Evolutionary conservation across 2,329 filamentous ascomycete genomes (phyloP), one percentile per base, ranked within the genome.

Genomic region (Capronia coronata): DNA sequence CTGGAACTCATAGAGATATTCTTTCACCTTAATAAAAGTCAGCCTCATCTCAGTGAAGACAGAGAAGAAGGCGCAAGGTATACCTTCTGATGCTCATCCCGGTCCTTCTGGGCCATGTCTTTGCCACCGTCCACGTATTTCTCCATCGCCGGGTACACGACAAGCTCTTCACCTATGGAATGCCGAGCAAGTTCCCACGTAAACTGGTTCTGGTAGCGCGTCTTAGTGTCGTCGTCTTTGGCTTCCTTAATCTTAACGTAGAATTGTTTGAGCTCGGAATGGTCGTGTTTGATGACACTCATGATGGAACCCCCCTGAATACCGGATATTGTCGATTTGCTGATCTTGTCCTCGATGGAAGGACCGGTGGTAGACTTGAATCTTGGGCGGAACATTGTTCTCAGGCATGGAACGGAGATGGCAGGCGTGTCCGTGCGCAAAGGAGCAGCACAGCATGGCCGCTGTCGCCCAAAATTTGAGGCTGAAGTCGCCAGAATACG

Each of bases 141-240:
- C 58, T 78, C 74, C 14, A 80, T 65, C 1, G 73, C 75, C 0
- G 77, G 77, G 52, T 79, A 79, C 0, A 80, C 65, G 8, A 80
- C 65, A 46, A 77, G 60, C 55, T 78, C 75, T 51, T 78, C 74
- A 7, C 69, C 73, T 43, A 77, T 67, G 0, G 72, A 68, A 59
- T 78, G 74, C 8, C 75, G 71, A 21, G 74, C 71, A 0, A 78
- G 64, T 51, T 76, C 72, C 75, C 75, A 77, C 11, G 69, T 71
- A 52, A 78, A 74, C 50, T 75, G 69, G 47, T 78, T 77, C 48
- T 73, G 69, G 51, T 66, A 76, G 10, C 70, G 67, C 4, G 63
- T 65, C 46, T 71, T 67, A 21, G 71, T 65, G 25, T 75, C 73
- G 25, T 59, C 57, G 43, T 75, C 68, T 13, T 58, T 60, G 3